Conservation (phyloP, 192 early-diverging fungal species). For the Coemansia sp. region DNA sequence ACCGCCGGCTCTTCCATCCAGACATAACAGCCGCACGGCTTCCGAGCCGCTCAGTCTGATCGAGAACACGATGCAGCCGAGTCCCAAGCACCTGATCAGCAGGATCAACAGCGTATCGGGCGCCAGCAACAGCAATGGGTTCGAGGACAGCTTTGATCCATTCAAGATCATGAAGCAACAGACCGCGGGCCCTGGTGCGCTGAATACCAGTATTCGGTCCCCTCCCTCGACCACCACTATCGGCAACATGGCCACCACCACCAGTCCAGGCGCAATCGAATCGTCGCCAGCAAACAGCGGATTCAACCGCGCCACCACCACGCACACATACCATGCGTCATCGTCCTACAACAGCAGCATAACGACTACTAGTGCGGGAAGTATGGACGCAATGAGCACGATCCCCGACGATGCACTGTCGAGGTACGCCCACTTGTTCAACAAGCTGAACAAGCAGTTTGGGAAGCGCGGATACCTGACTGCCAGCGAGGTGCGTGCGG, state of each 20-base stretch:
- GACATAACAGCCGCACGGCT: not conserved
- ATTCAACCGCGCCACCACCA: slow-evolving; percentile 2
- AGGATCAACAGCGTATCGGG: slow-evolving; percentile 17
- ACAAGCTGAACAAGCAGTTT: slow-evolving; percentile 26
- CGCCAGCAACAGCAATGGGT: slow-evolving; percentile 10
- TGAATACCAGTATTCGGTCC: not conserved
- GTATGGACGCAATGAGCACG: not conserved
- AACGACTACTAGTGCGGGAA: slow-evolving; percentile 3
- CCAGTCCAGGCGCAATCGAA: not conserved
- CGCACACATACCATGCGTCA: slow-evolving; percentile 9
- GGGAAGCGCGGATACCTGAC: slow-evolving; percentile 26
- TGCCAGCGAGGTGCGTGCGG: slow-evolving; percentile 23
- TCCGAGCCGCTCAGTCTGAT: slow-evolving; percentile 9
- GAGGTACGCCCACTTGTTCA: slow-evolving; percentile 37
- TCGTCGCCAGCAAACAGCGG: not conserved
- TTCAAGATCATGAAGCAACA: not conserved
- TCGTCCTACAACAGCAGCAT: slow-evolving; percentile 4
- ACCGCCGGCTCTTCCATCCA: slow-evolving; percentile 24
- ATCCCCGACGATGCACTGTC: slow-evolving; percentile 23
- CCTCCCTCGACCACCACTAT: not conserved
- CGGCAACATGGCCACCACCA: not conserved
- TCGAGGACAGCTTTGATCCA: slow-evolving; percentile 44
- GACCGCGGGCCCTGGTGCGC: not conserved
- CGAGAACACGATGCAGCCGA: slow-evolving; percentile 25
- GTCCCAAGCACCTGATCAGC: slow-evolving; percentile 28